Conservation (phyloP, 345 rosid species). For the Citrus sinensis region DVS_A1.0 CM039166.1:15648501-15649000, state of each 20-base stretch:
- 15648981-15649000: slow-evolving; percentile 74
- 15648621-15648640: slow-evolving; percentile 93
- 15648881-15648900: slow-evolving; percentile 75
- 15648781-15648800: slow-evolving; percentile 71
- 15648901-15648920: slow-evolving; percentile 83
- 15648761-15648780: slow-evolving; percentile 68
- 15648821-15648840: too few species aligned
- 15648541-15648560: slow-evolving; percentile 84
- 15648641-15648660: slow-evolving; percentile 63
- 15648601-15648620: slow-evolving; percentile 67
- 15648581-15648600: slow-evolving; percentile 66
- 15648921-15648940: slow-evolving; percentile 60
- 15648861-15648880: neutral
- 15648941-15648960: slow-evolving; percentile 67
- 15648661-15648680: slow-evolving; percentile 98
- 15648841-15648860: neutral
- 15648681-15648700: slow-evolving; percentile 56
- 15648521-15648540: neutral
- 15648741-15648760: slow-evolving; percentile 81
- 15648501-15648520: neutral
- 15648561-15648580: slow-evolving; percentile 74
- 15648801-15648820: neutral
- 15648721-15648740: slow-evolving; percentile 82
- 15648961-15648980: slow-evolving; percentile 75
- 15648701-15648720: slow-evolving; percentile 63